phyloP scores from a whole-genome alignment of 208 protist species.

The Crithidia expoeki region DNA sequence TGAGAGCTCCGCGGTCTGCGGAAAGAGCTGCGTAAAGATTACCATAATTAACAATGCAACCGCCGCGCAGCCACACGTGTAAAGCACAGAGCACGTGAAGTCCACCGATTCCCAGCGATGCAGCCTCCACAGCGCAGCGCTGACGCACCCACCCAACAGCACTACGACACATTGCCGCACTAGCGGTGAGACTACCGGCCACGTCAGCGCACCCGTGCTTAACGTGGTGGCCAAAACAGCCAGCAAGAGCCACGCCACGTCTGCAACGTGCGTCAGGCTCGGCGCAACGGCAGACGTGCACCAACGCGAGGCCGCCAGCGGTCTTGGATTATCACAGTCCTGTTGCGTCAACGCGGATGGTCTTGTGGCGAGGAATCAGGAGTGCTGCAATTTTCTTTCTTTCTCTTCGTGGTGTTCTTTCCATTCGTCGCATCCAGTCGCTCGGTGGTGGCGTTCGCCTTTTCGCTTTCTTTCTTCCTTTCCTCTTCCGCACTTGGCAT shows the following conservation, averaged over 20 bases:
- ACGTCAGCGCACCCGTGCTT: conserved; percentile 29
- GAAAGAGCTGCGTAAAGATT: conserved; percentile 9
- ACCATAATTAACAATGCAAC: conserved; percentile 1
- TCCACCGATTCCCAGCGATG: not conserved
- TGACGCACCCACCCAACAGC: not conserved
- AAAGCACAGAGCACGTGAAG: conserved; percentile 5
- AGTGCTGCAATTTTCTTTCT: too few species aligned
- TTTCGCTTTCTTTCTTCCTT: not conserved
- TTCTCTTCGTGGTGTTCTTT: not conserved
- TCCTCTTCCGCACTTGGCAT: not conserved
- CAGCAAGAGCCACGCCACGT: conserved; percentile 30
- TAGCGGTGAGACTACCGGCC: conserved; percentile 11
- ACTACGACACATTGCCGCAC: not conserved
- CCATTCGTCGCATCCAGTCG: not conserved
- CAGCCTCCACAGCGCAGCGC: conserved; percentile 7
- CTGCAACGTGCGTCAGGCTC: conserved; percentile 29
- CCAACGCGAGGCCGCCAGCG: conserved; percentile 33
- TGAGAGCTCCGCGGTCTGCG: not conserved
- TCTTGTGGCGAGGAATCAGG: too few species aligned
- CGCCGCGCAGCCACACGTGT: not conserved
- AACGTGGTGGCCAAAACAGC: conserved; percentile 12
- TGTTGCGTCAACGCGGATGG: conserved; percentile 10
- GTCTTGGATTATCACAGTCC: conserved; percentile 25
- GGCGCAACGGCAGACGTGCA: conserved; percentile 32
- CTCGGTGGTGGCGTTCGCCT: not conserved